Conservation (phyloP, 2,329 filamentous ascomycete species). For the Zasmidium citrigriseum region DNA sequence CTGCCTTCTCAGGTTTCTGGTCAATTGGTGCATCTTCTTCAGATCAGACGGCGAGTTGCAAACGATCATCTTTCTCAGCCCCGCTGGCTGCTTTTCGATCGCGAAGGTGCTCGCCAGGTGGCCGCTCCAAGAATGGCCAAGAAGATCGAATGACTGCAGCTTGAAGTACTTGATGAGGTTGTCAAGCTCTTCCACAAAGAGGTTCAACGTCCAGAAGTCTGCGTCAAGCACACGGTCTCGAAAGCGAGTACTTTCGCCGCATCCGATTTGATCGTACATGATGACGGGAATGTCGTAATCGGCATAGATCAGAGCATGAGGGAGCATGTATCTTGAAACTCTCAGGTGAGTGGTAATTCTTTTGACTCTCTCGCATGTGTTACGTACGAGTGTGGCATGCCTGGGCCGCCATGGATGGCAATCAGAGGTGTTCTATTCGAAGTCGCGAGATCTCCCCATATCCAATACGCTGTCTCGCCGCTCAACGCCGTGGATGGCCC, state of each 20-base stretch:
- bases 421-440: not conserved
- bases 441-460: not conserved
- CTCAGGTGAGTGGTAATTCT: not conserved
- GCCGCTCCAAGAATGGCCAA: slow-evolving; percentile 53
- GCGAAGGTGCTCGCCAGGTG: slow-evolving; percentile 48
- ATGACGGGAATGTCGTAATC: slow-evolving; percentile 42
- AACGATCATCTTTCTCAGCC: slow-evolving; percentile 37
- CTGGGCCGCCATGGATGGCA: not conserved
- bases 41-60: not conserved
- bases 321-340: not conserved
- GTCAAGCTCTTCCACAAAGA: slow-evolving; percentile 49
- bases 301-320: not conserved
- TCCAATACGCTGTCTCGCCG: not conserved
- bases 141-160: slow-evolving; percentile 37
- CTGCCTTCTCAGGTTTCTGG: not conserved
- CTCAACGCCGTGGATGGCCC: not conserved
- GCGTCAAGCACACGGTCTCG: slow-evolving; percentile 43
- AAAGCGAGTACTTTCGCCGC: slow-evolving; percentile 48
- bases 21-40: not conserved
- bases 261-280: slow-evolving; percentile 54
- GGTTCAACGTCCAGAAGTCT: slow-evolving; percentile 45
- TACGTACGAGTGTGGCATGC: not conserved
- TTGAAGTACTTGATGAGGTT: slow-evolving; percentile 46
- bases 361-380: not conserved
- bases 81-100: slow-evolving; percentile 26